Percentiles rank a stretch among this genome's conserved stretches.
Conservation (phyloP, 2,329 filamentous ascomycete species). For the Cladophialophora exuberans region DNA sequence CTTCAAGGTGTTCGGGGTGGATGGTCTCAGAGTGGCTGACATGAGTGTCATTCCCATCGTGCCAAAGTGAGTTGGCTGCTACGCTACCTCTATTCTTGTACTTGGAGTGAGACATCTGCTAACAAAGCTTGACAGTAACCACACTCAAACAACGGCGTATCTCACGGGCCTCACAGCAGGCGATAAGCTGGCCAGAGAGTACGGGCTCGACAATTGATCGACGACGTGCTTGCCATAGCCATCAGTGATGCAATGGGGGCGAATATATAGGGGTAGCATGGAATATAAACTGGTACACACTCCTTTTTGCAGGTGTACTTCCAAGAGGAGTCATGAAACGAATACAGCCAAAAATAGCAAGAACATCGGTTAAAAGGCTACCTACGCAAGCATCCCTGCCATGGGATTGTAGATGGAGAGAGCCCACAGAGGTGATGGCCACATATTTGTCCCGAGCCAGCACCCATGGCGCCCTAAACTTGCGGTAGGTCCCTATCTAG, state of each 20-base stretch:
- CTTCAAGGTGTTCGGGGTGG: conserved; percentile 44
- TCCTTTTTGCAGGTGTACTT: no score
- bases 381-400: conserved; percentile 1
- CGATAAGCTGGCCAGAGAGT: conserved; percentile 54
- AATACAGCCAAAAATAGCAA: neutral
- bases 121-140: conserved; percentile 43
- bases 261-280: no score
- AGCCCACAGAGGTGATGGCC: no score
- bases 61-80: conserved; percentile 33
- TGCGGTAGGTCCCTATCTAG: no score
- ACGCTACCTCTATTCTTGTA: neutral
- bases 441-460: no score
- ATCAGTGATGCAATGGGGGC: no score
- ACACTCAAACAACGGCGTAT: conserved; percentile 59
- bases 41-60: conserved; percentile 49
- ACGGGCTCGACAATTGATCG: conserved; percentile 39
- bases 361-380: neutral
- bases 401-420: neutral
- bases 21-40: conserved; percentile 47
- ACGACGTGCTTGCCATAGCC: neutral
- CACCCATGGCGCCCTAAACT: no score
- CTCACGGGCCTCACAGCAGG: conserved; percentile 56
- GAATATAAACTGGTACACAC: no score
- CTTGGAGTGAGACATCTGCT: conserved; percentile 2
- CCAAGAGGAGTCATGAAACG: neutral